Base-by-base conservation (phyloP, 1,139 yeast genomes). In the Saccharomyces pastorianus region DNA sequence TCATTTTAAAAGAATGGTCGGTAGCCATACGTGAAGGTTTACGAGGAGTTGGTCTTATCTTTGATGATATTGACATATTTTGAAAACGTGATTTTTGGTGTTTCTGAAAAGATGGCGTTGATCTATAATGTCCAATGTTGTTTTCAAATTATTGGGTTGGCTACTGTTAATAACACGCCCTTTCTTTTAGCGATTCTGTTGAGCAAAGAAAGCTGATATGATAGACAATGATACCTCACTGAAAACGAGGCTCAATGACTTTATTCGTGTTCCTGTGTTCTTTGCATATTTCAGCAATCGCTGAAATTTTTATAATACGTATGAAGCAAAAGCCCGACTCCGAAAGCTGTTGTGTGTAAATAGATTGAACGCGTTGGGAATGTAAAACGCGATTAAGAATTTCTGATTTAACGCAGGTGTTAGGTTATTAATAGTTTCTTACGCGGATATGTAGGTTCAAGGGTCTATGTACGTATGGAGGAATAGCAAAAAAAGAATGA, bases 1-100 rank as follows among this genome's bases (percentile, higher is more conserved):
- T 74, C 55, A 82, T 48, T 50, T 38, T 38, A 20, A 38, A 38
- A 5, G 44, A 38, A 38, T 38, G 44, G 5, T 38, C 44, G 7
- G 25, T 20, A 25, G 44, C 44, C 44, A 38, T 38, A 38, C 44
- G 44, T 38, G 44, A 7, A 20, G 25, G 6, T 20, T 38, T 38
- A 25, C 44, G 44, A 38, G 44, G 44, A 11, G 25, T 9, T 6
- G 44, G 44, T 38, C 25, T 38, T 38, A 20, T 20, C 44, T 38
- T 38, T 4, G 44, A 38, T 38, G 44, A 38, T 13, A 38, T 5
- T 13, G 44, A 38, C 44, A 38, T 38, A 13, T 23, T 38, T 38
- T 23, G 20, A 9, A 20, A 11, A 38, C 44, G 44, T 38, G 11
- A 32, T 32, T 11, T 14, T 38, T 11, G 25, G 44, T 38, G 25